Evolutionary conservation across 1,284 basidiomycete species (phyloP).

Genomic region (Cryptococcus floricola): DNA sequence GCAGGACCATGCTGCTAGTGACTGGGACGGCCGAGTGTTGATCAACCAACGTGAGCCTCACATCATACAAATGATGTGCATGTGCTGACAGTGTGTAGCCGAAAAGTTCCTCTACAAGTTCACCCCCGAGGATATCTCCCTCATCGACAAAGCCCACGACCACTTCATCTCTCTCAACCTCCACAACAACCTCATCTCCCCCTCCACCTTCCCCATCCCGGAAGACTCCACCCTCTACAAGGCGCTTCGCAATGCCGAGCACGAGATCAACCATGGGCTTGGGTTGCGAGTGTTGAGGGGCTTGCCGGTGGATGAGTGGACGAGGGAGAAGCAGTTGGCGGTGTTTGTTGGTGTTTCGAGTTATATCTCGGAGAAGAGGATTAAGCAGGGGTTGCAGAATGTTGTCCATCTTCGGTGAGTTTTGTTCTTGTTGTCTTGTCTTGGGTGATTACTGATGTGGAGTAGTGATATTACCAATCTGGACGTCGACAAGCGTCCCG

Average conservation of each 20-base stretch:
- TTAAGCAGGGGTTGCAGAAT: constrained; percentile 15
- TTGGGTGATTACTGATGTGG: not conserved
- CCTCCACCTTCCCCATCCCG: constrained; percentile 22
- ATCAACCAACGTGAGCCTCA: constrained; percentile 24
- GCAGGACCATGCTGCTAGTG: constrained; percentile 9
- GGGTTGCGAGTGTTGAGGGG: constrained; percentile 26
- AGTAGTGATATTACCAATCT: constrained; percentile 27
- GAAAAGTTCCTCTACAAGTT: constrained; percentile 26
- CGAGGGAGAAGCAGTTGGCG: constrained; percentile 19
- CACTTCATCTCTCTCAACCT: constrained; percentile 22
- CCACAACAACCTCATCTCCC: constrained; percentile 16
- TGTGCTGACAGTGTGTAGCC: constrained; percentile 7
- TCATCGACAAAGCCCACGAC: constrained; percentile 18
- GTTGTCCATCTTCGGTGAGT: constrained; percentile 23
- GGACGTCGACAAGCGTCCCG: constrained; percentile 23
- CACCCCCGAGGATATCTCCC: constrained; percentile 15
- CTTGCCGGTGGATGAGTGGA: constrained; percentile 24
- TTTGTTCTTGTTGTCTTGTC: not conserved
- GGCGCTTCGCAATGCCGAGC: constrained; percentile 5
- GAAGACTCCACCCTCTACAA: constrained; percentile 12
- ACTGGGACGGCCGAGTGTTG: constrained; percentile 26
- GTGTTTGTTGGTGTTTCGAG: constrained; percentile 26
- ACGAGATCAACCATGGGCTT: constrained; percentile 23
- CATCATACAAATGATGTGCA: not conserved
- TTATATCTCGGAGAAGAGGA: constrained; percentile 16